Percentiles rank a stretch among this genome's conserved stretches.
Conservation (phyloP, 805 yeast species). For the Hyphopichia homilentoma region DNA sequence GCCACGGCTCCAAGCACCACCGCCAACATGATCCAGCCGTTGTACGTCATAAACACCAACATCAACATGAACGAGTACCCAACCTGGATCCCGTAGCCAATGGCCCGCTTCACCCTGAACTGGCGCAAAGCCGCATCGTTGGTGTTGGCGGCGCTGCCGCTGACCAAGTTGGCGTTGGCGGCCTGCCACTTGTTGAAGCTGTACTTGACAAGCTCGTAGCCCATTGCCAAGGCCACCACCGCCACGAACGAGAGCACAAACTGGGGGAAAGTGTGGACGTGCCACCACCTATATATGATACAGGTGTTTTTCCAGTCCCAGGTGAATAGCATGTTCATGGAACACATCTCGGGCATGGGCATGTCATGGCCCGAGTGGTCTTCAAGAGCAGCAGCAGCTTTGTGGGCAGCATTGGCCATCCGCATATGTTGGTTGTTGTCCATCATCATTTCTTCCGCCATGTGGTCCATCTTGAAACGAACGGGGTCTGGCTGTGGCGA, state of each 20-base stretch:
- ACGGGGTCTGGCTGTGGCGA: too few relatives aligned
- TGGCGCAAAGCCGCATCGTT: slow-evolving; percentile 4
- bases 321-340: slow-evolving; percentile 59
- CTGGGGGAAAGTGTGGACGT: slow-evolving; percentile 49
- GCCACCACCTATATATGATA: slow-evolving; percentile 79
- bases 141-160: slow-evolving; percentile 7
- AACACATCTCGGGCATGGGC: neutral
- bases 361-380: neutral
- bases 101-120: slow-evolving; percentile 30
- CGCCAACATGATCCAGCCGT: slow-evolving; percentile 79
- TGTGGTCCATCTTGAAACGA: too few relatives aligned
- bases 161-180: slow-evolving; percentile 4
- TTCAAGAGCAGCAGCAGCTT: too few relatives aligned
- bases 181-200: slow-evolving; percentile 27
- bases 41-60: slow-evolving; percentile 85
- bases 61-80: slow-evolving; percentile 68
- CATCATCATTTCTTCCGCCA: too few relatives aligned
- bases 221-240: slow-evolving; percentile 46
- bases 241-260: slow-evolving; percentile 51
- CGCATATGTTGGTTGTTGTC: slow-evolving; percentile 3
- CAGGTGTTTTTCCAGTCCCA: slow-evolving; percentile 77
- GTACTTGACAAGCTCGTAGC: slow-evolving; percentile 56
- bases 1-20: slow-evolving; percentile 68
- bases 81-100: slow-evolving; percentile 60
- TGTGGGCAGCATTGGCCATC: neutral